Base-by-base conservation (phyloP, 768 basidiomycete genomes). In the Auricularia auricula-judae region DNA sequence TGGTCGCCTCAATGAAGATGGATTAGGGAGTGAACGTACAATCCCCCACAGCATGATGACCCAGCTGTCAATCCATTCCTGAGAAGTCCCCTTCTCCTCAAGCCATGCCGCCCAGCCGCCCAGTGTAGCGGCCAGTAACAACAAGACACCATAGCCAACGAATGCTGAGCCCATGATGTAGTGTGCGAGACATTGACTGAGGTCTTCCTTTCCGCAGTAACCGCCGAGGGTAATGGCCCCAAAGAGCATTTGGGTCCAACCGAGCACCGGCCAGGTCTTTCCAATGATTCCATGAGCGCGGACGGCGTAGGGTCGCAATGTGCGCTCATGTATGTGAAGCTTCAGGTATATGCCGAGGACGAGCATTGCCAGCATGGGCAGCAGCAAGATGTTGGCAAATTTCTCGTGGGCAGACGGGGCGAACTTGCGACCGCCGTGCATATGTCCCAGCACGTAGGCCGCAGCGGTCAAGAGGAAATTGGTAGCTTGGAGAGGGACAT, bases 221-320 rank as follows among this genome's bases (percentile, higher is more conserved):
- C 88, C 87, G 62, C 84, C 76, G 69, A 87, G 81, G 0, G 87
- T 80, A 54, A 89, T 81, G 42, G 84, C 87, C 23, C 93, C 94
- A 72, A 96, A 91, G 8, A 97, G 74, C 80, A 92, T 90, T 73
- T 97, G 94, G 1, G 79, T 79, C 94, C 94, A 96, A 5, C 87
- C 94, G 8, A 96, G 70, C 64, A 96, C 76, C 0, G 94, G 93
- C 72, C 89, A 97, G 10, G 78, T 66, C 72, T 89, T 94, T 14
- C 94, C 94, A 16, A 97, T 75, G n/a, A 90, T 69, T 0, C 90
- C 87, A 68, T 96, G 94, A 1, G 77, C 76, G 3, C 76, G 73
- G 3, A 92, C 89, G 0, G 86, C 85, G 70, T 80, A 88, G 1
- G 88, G 88, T 47, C 94, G 81, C 10, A 87, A 66, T 1, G 86